A percentile compares a stretch with the other conserved stretches of the same genome.
Conservation (phyloP, 768 basidiomycete species). For the Phlebiopsis flavidoalba region DNA sequence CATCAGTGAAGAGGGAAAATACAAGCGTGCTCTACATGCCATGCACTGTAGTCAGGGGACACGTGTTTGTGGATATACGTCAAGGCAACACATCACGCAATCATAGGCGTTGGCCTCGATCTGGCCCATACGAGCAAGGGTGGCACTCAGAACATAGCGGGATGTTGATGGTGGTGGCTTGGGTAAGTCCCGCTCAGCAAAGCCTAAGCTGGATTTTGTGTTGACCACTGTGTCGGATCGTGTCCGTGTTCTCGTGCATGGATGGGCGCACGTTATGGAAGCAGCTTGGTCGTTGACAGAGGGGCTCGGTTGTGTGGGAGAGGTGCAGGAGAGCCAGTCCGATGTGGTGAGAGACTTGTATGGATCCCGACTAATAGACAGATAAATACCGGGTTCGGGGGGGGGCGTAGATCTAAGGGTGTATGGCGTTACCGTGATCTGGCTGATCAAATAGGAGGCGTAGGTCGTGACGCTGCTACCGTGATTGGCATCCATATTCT, state of each 20-base stretch:
- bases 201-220: no score
- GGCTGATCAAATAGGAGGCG: conserved; percentile 15
- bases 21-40: conserved; percentile 14
- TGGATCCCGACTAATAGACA: conserved; percentile 19
- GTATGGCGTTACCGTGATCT: conserved; percentile 31
- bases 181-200: not conserved
- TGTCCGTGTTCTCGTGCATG: conserved; percentile 4
- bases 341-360: conserved; percentile 19
- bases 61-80: no score
- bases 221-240: no score
- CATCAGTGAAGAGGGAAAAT: conserved; percentile 21
- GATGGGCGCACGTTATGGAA: not conserved
- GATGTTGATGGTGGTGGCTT: conserved; percentile 12
- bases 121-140: conserved; percentile 25
- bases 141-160: conserved; percentile 25
- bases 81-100: conserved; percentile 19
- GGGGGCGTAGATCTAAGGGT: not conserved
- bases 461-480: conserved; percentile 17
- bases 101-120: conserved; percentile 25
- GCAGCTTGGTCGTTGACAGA: not conserved
- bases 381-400: not conserved
- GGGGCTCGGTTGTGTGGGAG: conserved; percentile 18
- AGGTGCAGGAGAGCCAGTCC: conserved; percentile 25
- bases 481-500: conserved; percentile 21
- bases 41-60: no score